Base-by-base conservation (phyloP, 345 rosid genomes). In the Boechera stricta region DNA sequence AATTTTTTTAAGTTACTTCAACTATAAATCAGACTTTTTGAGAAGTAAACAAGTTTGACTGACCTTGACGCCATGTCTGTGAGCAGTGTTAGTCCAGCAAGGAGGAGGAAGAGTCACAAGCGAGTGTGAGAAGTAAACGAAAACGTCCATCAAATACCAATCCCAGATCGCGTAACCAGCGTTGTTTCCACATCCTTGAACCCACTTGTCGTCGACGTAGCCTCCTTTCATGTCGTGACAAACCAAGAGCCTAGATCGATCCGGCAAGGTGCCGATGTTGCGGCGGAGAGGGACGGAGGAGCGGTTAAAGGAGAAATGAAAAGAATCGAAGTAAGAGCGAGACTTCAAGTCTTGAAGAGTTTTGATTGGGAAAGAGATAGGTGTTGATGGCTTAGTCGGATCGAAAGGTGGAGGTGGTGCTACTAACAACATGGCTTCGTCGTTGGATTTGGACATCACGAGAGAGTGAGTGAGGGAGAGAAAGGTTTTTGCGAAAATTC, bases 41-140 rank as follows among this genome's bases (percentile, higher is more conserved):
- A 53, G 11, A 53, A 18, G 49, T 39, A 24, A 52, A 52, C 48
- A 8, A 11, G 9, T 54, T 2, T 11, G 24, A 39, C 29, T 28
- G 55, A 93, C 98, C 96, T 86, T 86, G 36, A 91, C 92, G 9
- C 98, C 98, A 76, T 91, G 97, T 57, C 82, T 83, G 67, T 93
- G 97, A 81, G 97, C 98, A 56, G 97, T 80, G 48, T 93, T 93
- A 18, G 86, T 88, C 98, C 98, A 93, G 64, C 93, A 85, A 71
- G 98, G 97, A 64, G 97, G 97, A 12, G 97, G 97, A 80, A 93
- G 71, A 15, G 96, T 87, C 28, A 91, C 91, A 42, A 93, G 78
- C 62, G 60, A 57, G 71, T 93, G 97, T 1, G 98, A 84, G 60
- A 93, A 93, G 64, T 91, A 88, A 45, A 93, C 94, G 66, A 89